Percentiles rank a stretch among this genome's conserved stretches.
Conservation (phyloP, 2,329 filamentous ascomycete species). For the Dothidotthia symphoricarpi region DNA sequence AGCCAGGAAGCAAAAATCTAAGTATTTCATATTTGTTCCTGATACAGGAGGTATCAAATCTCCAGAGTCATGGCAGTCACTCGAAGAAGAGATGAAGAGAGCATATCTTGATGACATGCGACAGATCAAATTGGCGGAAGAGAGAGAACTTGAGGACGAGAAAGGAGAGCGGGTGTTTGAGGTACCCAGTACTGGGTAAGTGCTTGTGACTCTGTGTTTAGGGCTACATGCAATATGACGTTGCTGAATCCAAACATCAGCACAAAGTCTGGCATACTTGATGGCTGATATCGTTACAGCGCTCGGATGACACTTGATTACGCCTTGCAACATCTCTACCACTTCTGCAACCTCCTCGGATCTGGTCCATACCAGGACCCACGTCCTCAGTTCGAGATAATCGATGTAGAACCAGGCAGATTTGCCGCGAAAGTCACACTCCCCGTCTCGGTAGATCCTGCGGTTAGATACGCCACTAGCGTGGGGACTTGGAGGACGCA, state of each 20-base stretch:
- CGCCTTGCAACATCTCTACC: conserved; percentile 72
- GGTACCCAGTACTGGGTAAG: conserved; percentile 31
- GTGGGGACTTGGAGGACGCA: conserved; percentile 65
- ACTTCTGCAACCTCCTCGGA: conserved; percentile 70
- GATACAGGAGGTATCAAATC: conserved; percentile 27
- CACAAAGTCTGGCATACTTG: too few relatives aligned
- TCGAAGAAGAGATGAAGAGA: conserved; percentile 72
- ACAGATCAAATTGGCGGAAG: conserved; percentile 46
- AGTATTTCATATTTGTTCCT: conserved; percentile 54
- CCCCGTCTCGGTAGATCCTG: conserved; percentile 66
- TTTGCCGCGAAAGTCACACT: conserved; percentile 64
- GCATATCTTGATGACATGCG: conserved; percentile 66
- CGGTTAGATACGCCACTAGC: conserved; percentile 57
- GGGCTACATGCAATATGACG: too few relatives aligned
- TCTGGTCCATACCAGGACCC: conserved; percentile 60
- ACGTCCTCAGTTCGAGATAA: conserved; percentile 66
- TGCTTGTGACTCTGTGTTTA: too few relatives aligned
- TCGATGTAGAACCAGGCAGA: conserved; percentile 32
- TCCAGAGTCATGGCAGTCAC: conserved; percentile 57
- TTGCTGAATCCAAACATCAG: too few relatives aligned
- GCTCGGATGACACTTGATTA: conserved; percentile 71
- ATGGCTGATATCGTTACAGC: too few relatives aligned
- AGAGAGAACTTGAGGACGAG: conserved; percentile 52
- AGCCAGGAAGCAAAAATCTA: conserved; percentile 58
- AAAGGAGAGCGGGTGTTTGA: conserved; percentile 28